Evolutionary conservation across 371 early-diverging fungal genomes (phyloP).

Genomic region (Apophysomyces trapeziformis): DNA sequence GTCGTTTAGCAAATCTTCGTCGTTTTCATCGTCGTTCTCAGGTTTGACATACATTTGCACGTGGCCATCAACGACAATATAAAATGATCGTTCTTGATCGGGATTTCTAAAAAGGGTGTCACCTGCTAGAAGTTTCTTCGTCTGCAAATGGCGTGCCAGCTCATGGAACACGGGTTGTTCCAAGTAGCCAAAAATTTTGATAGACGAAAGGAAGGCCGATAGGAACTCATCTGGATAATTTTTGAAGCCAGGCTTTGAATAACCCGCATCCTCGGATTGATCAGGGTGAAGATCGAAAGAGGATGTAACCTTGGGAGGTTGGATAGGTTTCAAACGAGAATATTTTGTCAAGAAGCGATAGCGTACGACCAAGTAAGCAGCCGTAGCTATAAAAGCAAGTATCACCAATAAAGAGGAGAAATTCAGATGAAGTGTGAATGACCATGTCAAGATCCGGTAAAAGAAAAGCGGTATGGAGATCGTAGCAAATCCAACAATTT

Average conservation of each 20-base stretch:
- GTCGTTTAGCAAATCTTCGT: conserved; percentile 19
- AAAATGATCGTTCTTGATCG: conserved; percentile 81
- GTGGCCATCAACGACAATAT: conserved; percentile 93
- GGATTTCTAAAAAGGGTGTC: conserved; percentile 83
- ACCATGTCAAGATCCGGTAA: conserved; percentile 68
- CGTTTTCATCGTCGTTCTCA: conserved; percentile 30
- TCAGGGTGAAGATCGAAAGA: conserved; percentile 86
- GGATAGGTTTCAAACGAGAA: conserved; percentile 70
- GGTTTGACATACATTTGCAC: conserved; percentile 82
- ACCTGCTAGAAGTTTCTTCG: conserved; percentile 83
- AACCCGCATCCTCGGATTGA: conserved; percentile 64
- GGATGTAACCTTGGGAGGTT: conserved; percentile 56
- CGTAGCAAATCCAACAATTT: conserved; percentile 57
- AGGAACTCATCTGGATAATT: conserved; percentile 85
- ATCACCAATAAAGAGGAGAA: conserved; percentile 63
- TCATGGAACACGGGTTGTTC: conserved; percentile 97
- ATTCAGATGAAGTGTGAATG: conserved; percentile 70
- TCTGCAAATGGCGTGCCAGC: conserved; percentile 86
- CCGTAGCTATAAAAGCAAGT: conserved; percentile 37
- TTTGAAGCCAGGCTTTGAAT: conserved; percentile 45
- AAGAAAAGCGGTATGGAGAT: conserved; percentile 61
- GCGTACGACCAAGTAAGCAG: conserved; percentile 65
- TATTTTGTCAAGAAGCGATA: conserved; percentile 80
- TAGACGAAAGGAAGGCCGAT: conserved; percentile 82
- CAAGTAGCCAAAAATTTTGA: conserved; percentile 97